A percentile compares a stretch with the other conserved stretches of the same genome.
phyloP scores from a whole-genome alignment of 768 basidiomycete genomes.

The Collybia nuda region DNA sequence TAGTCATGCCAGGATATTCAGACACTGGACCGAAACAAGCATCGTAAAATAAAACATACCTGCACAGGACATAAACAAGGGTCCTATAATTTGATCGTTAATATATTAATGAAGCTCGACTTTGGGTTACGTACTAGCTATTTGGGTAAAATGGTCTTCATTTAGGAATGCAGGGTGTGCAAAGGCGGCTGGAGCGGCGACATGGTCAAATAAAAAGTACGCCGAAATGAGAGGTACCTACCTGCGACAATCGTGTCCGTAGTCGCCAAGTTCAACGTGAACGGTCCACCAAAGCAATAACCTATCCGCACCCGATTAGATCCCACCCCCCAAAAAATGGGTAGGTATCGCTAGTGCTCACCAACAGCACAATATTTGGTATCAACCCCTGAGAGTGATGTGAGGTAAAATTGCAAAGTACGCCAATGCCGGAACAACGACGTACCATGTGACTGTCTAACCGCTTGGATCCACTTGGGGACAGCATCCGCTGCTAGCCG shows the following conservation, averaged over 20 bases:
- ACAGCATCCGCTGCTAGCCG: constrained; percentile 35
- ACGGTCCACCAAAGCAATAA: constrained; percentile 61
- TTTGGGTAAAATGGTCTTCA: constrained; percentile 44
- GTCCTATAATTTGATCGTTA: constrained; percentile 32
- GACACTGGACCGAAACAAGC: not conserved
- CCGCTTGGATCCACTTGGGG: constrained; percentile 52
- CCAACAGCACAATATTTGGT: constrained; percentile 47
- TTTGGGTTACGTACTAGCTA: constrained; percentile 41
- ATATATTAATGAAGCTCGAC: not conserved
- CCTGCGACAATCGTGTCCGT: constrained; percentile 48
- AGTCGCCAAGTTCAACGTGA: constrained; percentile 42
- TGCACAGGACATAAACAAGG: constrained; percentile 54
- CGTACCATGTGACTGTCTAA: constrained; percentile 48
- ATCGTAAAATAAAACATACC: constrained; percentile 28
- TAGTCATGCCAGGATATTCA: constrained; percentile 13
- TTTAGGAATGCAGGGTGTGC: constrained; percentile 46
- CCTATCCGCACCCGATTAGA: constrained; percentile 29
- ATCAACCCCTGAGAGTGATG: constrained; percentile 17
- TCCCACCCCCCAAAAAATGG: not conserved
- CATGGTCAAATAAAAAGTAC: not conserved
- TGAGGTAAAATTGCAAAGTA: not conserved
- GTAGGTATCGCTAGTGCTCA: constrained; percentile 19
- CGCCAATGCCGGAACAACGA: not conserved
- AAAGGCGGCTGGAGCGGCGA: too few species aligned
- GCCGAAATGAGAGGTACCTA: constrained; percentile 16